Conservation (phyloP, 2,329 filamentous ascomycete species). For the Colletotrichum tropicicola region DNA sequence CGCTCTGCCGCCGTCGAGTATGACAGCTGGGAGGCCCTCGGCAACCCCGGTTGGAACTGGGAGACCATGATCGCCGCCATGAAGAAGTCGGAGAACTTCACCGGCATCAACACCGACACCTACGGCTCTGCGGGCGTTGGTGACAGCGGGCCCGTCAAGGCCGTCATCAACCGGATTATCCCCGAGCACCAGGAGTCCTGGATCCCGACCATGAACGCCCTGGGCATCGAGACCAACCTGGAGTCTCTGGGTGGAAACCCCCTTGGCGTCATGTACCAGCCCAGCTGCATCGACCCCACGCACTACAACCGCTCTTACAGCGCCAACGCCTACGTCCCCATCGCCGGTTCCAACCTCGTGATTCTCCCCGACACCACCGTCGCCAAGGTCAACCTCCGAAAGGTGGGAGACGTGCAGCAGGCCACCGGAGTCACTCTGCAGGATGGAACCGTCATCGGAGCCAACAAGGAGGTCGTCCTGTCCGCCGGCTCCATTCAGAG, state of each 20-base stretch:
- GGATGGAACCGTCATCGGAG: slow-evolving; percentile 36
- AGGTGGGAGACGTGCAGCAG: slow-evolving; percentile 15
- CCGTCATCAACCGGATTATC: slow-evolving; percentile 49
- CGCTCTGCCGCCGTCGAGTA: slow-evolving; percentile 40
- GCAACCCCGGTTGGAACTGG: slow-evolving; percentile 47
- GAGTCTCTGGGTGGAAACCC: slow-evolving; percentile 59
- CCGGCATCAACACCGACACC: slow-evolving; percentile 31
- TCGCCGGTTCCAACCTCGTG: slow-evolving; percentile 52
- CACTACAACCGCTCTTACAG: slow-evolving; percentile 59
- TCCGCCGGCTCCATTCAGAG: slow-evolving; percentile 60
- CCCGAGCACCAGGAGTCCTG: slow-evolving; percentile 52
- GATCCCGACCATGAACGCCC: slow-evolving; percentile 52
- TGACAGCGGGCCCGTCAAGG: slow-evolving; percentile 35
- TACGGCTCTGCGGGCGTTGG: slow-evolving; percentile 33
- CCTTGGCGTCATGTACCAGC: slow-evolving; percentile 58
- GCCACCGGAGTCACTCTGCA: slow-evolving; percentile 36
- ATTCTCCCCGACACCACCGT: slow-evolving; percentile 46
- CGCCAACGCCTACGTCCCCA: slow-evolving; percentile 50
- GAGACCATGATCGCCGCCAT: slow-evolving; percentile 43
- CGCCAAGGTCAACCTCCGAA: slow-evolving; percentile 46
- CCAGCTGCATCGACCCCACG: slow-evolving; percentile 56
- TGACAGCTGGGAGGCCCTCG: slow-evolving; percentile 44
- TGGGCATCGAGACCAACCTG: slow-evolving; percentile 51
- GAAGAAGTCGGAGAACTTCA: slow-evolving; percentile 40
- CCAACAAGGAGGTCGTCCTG: slow-evolving; percentile 43